Percentiles rank a stretch among this genome's conserved stretches.
phyloP scores from a whole-genome alignment of 2,329 filamentous ascomycete genomes.

The Leptodontidium sp. region DNA sequence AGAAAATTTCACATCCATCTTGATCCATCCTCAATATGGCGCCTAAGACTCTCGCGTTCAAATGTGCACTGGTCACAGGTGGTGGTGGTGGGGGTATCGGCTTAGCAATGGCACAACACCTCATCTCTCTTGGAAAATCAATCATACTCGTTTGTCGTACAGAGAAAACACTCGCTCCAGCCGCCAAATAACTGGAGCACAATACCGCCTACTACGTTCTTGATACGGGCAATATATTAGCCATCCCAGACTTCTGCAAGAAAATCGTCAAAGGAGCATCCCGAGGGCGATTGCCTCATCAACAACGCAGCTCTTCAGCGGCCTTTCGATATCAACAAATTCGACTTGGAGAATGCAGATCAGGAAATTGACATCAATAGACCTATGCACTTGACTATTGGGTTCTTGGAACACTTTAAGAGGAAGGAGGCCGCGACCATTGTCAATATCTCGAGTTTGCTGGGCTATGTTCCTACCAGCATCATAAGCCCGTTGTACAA shows the following conservation, averaged over 20 bases:
- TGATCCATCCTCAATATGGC: background rate
- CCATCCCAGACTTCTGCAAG: constrained; percentile 55
- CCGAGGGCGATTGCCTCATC: constrained; percentile 63
- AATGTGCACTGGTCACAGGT: constrained; percentile 58
- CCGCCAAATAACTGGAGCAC: constrained; percentile 52
- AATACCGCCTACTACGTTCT: constrained; percentile 59
- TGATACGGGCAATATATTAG: constrained; percentile 56
- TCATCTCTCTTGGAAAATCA: constrained; percentile 43
- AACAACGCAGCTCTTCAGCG: constrained; percentile 68
- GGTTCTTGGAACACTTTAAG: constrained; percentile 59
- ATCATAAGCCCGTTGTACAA: constrained; percentile 67
- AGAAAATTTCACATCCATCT: background rate
- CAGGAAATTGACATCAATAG: constrained; percentile 64
- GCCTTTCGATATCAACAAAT: constrained; percentile 58
- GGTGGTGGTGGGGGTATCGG: constrained; percentile 62
- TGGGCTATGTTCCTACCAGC: constrained; percentile 60
- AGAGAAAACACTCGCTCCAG: constrained; percentile 58
- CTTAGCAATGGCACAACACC: constrained; percentile 55
- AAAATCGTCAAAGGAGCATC: constrained; percentile 57
- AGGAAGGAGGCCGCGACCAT: constrained; percentile 49
- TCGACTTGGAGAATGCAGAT: constrained; percentile 58
- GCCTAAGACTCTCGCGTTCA: constrained; percentile 48
- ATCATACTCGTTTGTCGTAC: constrained; percentile 63
- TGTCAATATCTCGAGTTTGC: constrained; percentile 62
- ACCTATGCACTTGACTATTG: constrained; percentile 62